Conservation (phyloP, 2,329 filamentous ascomycete species). For the Neonectria punicea region DNA sequence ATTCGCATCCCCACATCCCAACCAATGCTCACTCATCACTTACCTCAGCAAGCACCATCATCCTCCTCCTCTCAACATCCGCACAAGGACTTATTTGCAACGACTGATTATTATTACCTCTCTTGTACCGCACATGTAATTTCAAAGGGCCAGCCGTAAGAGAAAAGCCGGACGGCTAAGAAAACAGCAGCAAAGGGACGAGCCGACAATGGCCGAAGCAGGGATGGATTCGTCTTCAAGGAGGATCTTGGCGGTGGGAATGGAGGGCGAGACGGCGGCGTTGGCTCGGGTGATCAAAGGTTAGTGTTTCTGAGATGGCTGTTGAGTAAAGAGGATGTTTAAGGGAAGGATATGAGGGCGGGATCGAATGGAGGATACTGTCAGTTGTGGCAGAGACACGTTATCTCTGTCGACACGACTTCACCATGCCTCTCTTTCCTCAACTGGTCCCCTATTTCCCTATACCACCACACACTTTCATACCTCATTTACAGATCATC, state of each 20-base stretch:
- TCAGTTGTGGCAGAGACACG: background rate
- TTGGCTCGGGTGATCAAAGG: conserved; percentile 65
- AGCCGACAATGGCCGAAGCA: conserved; percentile 31
- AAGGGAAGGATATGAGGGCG: background rate
- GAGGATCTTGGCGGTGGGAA: conserved; percentile 68
- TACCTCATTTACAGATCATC: background rate
- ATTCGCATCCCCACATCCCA: conserved; percentile 1
- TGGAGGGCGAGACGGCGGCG: conserved; percentile 57
- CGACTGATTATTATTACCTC: background rate
- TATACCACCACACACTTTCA: background rate
- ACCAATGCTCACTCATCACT: conserved; percentile 15
- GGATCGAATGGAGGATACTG: background rate
- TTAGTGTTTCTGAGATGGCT: conserved; percentile 38
- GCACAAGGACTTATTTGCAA: background rate
- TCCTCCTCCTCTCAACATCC: background rate
- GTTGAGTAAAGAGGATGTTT: background rate
- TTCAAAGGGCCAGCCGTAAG: too few relatives aligned
- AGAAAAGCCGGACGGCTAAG: background rate
- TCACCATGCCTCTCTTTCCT: background rate
- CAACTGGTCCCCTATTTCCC: background rate
- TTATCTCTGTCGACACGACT: background rate
- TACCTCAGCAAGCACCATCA: conserved; percentile 9
- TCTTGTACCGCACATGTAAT: background rate
- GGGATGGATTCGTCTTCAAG: conserved; percentile 46
- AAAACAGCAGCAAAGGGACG: background rate